These are phyloP conservation scores for Pythium aquatile DNA, from an alignment of 352 stramenopile genomes.

Conservation along the genomic window DNA sequence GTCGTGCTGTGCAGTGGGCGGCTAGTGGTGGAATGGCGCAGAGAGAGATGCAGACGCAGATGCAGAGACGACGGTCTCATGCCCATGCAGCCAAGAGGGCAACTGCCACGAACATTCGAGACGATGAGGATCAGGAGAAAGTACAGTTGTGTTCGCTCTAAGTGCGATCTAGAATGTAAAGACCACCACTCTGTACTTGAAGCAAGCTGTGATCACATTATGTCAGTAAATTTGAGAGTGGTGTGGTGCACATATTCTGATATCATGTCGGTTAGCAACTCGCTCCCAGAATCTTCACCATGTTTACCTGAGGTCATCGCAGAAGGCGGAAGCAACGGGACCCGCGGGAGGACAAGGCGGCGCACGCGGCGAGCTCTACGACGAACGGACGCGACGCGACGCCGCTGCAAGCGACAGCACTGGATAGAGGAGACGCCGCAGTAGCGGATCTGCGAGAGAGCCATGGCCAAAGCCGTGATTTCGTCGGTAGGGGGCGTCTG, in stretches of 20 bases:
- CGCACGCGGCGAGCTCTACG: not conserved
- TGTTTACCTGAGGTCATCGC: not conserved
- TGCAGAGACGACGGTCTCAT: not conserved
- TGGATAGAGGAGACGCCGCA: not conserved
- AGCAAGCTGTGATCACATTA: not conserved
- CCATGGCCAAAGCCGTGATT: constrained; percentile 74
- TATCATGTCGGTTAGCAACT: not conserved
- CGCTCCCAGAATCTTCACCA: not conserved
- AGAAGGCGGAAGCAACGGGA: constrained; percentile 3
- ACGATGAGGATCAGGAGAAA: not conserved
- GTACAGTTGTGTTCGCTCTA: not conserved
- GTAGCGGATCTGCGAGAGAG: not conserved
- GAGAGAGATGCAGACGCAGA: not conserved
- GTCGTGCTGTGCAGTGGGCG: not conserved
- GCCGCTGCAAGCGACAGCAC: not conserved
- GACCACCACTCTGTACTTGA: constrained; percentile 7
- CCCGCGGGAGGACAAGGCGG: not conserved
- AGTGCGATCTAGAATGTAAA: constrained; percentile 15
- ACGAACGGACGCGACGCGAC: not conserved
- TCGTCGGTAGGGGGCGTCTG: constrained; percentile 42
- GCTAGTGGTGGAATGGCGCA: not conserved
- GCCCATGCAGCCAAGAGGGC: not conserved
- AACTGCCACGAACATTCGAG: constrained; percentile 15
- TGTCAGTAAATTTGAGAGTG: no score
- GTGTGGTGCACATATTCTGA: not conserved